A percentile compares a stretch with the other conserved stretches of the same genome.
Evolutionary conservation across 257 asterid species (phyloP).

Genomic region (Salvia miltiorrhiza): DNA sequence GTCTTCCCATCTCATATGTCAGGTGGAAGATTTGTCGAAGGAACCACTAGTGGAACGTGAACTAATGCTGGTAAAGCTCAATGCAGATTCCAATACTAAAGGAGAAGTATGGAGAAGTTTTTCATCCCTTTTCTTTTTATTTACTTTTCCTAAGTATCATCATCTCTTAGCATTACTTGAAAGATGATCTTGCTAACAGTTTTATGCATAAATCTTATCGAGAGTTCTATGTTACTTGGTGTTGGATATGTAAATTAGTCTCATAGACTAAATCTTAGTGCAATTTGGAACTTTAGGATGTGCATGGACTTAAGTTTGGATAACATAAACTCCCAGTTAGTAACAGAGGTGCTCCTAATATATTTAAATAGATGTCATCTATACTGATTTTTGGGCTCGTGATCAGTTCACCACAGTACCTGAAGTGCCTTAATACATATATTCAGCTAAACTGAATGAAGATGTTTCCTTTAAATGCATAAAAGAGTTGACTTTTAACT

Average conservation of each 20-base stretch:
- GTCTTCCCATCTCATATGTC: conserved; percentile 22
- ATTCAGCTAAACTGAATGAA: not conserved
- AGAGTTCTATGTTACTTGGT: not conserved
- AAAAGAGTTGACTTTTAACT: not conserved
- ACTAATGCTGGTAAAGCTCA: conserved; percentile 76
- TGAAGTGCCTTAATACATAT: not conserved
- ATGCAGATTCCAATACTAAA: conserved; percentile 57
- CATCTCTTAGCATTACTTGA: not conserved
- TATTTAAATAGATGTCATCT: not conserved
- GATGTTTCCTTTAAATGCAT: not conserved
- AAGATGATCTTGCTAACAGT: not conserved
- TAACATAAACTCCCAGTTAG: not conserved
- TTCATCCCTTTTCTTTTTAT: not conserved
- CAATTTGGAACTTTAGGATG: not conserved
- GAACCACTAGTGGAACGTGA: conserved; percentile 89
- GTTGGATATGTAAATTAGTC: not conserved
- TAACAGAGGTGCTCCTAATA: not conserved
- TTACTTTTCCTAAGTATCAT: not conserved
- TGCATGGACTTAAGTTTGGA: not conserved
- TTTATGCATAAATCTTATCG: not conserved
- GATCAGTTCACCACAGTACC: not conserved
- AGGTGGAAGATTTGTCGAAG: conserved; percentile 81
- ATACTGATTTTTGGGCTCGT: not conserved
- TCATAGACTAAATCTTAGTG: not conserved
- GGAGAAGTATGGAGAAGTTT: conserved; percentile 49